Conservation (phyloP, 2,329 filamentous ascomycete species). For the Ascochyta viciae-villosae region DNA sequence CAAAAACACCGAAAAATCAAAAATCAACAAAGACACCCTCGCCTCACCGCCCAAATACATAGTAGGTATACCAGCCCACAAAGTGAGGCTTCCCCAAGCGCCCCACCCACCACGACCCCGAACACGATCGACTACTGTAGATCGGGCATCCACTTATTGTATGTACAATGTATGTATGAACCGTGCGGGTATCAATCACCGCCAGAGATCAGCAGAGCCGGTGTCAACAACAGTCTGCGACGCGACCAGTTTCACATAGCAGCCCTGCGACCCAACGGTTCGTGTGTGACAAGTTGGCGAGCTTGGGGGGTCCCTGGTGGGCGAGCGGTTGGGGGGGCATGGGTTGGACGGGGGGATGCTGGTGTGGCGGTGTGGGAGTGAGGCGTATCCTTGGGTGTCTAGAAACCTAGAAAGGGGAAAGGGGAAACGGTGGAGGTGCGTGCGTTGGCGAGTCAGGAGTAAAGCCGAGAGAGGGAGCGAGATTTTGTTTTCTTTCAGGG, state of each 20-base stretch:
- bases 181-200: not conserved
- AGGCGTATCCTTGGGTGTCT: conserved; percentile 1
- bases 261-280: conserved; percentile 8
- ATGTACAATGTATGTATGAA: too few relatives aligned
- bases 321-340: too few relatives aligned
- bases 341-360: not conserved
- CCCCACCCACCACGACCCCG: too few relatives aligned
- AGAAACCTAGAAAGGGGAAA: not conserved
- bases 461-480: not conserved
- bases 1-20: not conserved
- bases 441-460: not conserved
- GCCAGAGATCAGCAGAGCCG: conserved; percentile 1
- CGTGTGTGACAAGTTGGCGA: not conserved
- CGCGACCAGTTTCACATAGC: not conserved
- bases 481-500: not conserved
- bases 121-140: too few relatives aligned
- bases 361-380: conserved; percentile 6
- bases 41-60: too few relatives aligned
- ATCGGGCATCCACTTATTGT: too few relatives aligned
- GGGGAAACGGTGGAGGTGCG: not conserved
- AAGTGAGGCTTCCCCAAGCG: not conserved
- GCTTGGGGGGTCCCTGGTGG: too few relatives aligned
- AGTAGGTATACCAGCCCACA: not conserved
- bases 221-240: too few relatives aligned
- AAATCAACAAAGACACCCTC: not conserved